Percentiles rank a stretch among this genome's conserved stretches.
phyloP scores from a whole-genome alignment of 2,329 filamentous ascomycete genomes.

The Simplicillium sp. region DNA sequence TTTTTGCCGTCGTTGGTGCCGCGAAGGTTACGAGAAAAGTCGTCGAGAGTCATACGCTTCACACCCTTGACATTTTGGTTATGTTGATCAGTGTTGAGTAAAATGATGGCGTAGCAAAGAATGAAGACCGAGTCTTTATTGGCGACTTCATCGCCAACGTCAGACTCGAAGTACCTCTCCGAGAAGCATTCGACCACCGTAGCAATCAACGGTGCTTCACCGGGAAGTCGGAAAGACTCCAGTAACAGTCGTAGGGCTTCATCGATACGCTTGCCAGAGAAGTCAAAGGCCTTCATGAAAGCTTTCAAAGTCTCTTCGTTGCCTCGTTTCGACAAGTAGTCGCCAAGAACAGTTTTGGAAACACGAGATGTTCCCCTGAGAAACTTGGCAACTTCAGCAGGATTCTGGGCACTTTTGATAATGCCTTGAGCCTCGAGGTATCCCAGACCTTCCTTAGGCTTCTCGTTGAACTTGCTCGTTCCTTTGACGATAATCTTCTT shows the following conservation, averaged over 20 bases:
- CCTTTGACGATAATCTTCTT: conserved; percentile 89
- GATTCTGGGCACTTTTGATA: conserved; percentile 65
- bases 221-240: conserved; percentile 85
- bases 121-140: conserved; percentile 85
- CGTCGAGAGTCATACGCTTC: conserved; percentile 74
- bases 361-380: conserved; percentile 78
- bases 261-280: conserved; percentile 75
- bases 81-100: conserved; percentile 95
- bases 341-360: conserved; percentile 84
- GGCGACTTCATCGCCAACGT: conserved; percentile 63
- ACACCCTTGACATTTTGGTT: conserved; percentile 76
- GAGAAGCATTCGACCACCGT: conserved; percentile 82
- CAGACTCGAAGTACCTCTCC: conserved; percentile 69
- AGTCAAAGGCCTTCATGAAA: conserved; percentile 84
- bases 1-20: conserved; percentile 81
- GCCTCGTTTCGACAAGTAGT: conserved; percentile 83
- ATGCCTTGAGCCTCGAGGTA: conserved; percentile 81
- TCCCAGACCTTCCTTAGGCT: conserved; percentile 77
- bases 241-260: conserved; percentile 83
- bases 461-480: conserved; percentile 88
- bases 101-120: conserved; percentile 90
- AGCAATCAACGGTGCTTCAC: conserved; percentile 87
- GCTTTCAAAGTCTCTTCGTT: conserved; percentile 79
- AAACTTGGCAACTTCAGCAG: conserved; percentile 74
- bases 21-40: conserved; percentile 82